Evolutionary conservation across 2,329 filamentous ascomycete species (phyloP), one percentile per base, ranked within the genome.

Genomic region (Botrytis hyacinthi): DNA sequence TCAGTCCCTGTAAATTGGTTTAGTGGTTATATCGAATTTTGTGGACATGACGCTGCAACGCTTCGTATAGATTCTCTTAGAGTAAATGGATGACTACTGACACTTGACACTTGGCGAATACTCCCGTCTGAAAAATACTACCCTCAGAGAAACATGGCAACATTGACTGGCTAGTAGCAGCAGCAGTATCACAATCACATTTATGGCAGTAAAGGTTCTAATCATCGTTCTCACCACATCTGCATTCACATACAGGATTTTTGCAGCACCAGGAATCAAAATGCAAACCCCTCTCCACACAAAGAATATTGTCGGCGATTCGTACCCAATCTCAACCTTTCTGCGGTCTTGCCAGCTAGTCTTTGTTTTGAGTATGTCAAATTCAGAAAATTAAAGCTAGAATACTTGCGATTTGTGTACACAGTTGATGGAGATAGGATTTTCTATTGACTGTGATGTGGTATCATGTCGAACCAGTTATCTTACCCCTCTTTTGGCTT

Each of bases 381-480:
- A 14, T 51, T 51, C 4, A n/a, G 26, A 6, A 16, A 16, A 10
- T 20, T 0, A 10, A 22, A 48, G 2, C 26, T 48, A 1, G 48
- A 51, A 7, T 6, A n/a, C 26, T 51, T 51, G 12, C 12, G 26
- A 51, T n/a, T n/a, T n/a, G 7, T n/a, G 26, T 16, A 16, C 12
- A n/a, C 26, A 51, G 12, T 51, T 51, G 12, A n/a, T 6, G 48
- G 26, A 51, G 5, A 14, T n/a, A 7, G 10, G 48, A 51, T 51
- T 10, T 5, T 9, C 10, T 51, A n/a, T 51, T n/a, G 26, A n/a
- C 12, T 51, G 2, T n/a, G 1, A 7, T 51, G 12, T n/a, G 5
- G 3, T n/a, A 3, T 51, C 26, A 16, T 14, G 14, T 51, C 0
- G 5, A 51, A 14, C 2, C 0, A 0, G 48, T 26, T 26, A n/a